A percentile compares a stretch with the other conserved stretches of the same genome.
Conservation (phyloP, 805 yeast genomes). For the Wickerhamiella azymoides region DNA sequence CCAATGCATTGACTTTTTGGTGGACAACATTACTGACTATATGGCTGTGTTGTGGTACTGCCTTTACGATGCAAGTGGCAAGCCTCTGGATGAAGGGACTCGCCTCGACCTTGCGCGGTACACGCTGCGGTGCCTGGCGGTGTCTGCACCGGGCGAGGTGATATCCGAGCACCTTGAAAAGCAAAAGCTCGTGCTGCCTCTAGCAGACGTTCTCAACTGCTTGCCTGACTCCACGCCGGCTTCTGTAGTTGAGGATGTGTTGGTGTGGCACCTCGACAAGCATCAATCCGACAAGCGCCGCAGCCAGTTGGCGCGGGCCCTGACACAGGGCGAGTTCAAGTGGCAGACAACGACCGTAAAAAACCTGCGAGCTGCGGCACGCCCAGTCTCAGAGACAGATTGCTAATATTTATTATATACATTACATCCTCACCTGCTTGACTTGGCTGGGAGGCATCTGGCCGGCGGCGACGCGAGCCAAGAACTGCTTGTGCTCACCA, state of each 20-base stretch:
- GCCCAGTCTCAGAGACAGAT: too few relatives aligned
- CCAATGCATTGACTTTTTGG: slow-evolving; percentile 23
- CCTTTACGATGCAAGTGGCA: slow-evolving; percentile 14
- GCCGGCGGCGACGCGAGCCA: slow-evolving; percentile 15
- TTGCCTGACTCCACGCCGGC: not conserved
- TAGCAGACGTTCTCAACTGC: not conserved
- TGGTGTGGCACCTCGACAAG: slow-evolving; percentile 3
- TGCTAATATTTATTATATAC: not conserved
- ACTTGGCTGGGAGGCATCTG: slow-evolving; percentile 13
- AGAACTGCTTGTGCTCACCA: slow-evolving; percentile 9
- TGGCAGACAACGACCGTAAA: not conserved
- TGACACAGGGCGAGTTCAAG: slow-evolving; percentile 2
- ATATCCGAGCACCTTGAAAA: slow-evolving; percentile 7
- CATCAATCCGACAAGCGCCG: not conserved
- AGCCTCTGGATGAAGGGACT: not conserved
- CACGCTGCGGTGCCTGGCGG: not conserved
- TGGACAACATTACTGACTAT: slow-evolving; percentile 24
- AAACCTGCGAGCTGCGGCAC: not conserved
- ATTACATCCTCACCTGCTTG: slow-evolving; percentile 5
- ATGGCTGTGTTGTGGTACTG: slow-evolving; percentile 25
- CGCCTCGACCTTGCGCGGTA: slow-evolving; percentile 5
- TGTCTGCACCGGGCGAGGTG: slow-evolving; percentile 2
- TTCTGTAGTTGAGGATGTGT: not conserved
- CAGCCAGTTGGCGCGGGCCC: not conserved
- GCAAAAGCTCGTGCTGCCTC: slow-evolving; percentile 1